Conservation (phyloP, 1,284 basidiomycete genomes). For the Porphyrellus sp. region DNA sequence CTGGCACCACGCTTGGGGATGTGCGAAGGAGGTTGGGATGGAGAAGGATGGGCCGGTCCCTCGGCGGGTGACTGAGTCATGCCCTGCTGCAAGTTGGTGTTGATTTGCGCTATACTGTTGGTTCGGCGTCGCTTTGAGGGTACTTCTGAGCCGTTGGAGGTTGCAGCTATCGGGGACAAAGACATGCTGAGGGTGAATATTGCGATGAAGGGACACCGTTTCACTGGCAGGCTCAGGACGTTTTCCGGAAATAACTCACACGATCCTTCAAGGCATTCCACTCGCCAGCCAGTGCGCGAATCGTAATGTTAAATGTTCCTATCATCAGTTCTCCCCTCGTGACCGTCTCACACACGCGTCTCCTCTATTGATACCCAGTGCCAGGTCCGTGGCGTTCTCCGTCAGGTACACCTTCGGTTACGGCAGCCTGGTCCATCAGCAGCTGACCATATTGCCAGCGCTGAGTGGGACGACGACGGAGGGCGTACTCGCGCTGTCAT, state of each 20-base stretch:
- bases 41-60: slow-evolving; percentile 13
- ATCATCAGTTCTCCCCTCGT: neutral
- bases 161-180: slow-evolving; percentile 34
- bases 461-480: neutral
- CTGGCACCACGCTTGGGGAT: slow-evolving; percentile 78
- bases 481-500: too few relatives aligned
- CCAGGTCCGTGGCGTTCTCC: neutral
- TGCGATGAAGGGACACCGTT: slow-evolving; percentile 17
- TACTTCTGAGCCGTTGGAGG: slow-evolving; percentile 32
- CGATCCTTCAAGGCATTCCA: neutral
- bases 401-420: neutral
- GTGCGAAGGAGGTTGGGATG: slow-evolving; percentile 40
- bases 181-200: slow-evolving; percentile 31
- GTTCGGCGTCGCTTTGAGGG: slow-evolving; percentile 39
- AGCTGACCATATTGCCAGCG: neutral
- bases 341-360: neutral
- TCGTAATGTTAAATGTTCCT: neutral
- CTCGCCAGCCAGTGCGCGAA: too few relatives aligned
- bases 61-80: slow-evolving; percentile 28
- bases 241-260: slow-evolving; percentile 19
- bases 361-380: neutral
- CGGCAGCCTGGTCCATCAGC: neutral
- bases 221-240: slow-evolving; percentile 4
- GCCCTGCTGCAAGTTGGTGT: slow-evolving; percentile 15
- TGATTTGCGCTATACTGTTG: slow-evolving; percentile 23